These are phyloP conservation scores for Eremochloa ophiuroides DNA, from an alignment of 176 grass and related monocot species.

Conservation along the genomic window DNA sequence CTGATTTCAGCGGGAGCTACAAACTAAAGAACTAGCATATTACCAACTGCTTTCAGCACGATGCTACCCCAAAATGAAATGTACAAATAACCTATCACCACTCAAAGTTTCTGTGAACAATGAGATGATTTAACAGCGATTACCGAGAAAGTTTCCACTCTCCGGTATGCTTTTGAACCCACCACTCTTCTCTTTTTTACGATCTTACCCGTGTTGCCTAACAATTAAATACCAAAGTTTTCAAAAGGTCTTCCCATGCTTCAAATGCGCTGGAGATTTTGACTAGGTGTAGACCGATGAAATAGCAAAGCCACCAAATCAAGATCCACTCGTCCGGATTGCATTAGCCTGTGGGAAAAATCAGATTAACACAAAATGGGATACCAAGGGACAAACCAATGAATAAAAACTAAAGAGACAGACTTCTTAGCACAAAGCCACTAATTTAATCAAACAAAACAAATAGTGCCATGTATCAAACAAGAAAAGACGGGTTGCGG, in stretches of 20 bases:
- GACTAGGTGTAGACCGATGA: not conserved
- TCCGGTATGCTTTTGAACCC: not conserved
- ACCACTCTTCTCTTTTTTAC: not conserved
- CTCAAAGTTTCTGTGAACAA: not conserved
- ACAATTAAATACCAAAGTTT: not conserved
- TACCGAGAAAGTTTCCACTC: not conserved
- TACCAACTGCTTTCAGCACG: constrained; percentile 15
- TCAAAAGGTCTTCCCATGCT: not conserved
- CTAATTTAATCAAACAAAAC: not conserved
- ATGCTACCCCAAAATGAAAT: not conserved
- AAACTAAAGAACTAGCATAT: constrained; percentile 11
- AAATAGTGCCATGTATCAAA: not conserved
- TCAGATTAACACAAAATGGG: not conserved
- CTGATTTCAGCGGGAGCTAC: constrained; percentile 28
- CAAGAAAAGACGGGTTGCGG: not conserved
- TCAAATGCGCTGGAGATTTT: not conserved
- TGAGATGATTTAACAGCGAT: not conserved
- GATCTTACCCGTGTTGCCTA: not conserved
- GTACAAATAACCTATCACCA: constrained; percentile 8
- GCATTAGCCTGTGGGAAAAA: constrained; percentile 15
- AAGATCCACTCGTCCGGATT: not conserved
- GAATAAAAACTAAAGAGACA: not conserved
- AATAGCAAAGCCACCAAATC: not conserved
- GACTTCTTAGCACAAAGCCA: not conserved
- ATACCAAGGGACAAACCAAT: not conserved